Evolutionary conservation across 106 monocot species (phyloP).

Genomic region (Chionographis japonica): DNA sequence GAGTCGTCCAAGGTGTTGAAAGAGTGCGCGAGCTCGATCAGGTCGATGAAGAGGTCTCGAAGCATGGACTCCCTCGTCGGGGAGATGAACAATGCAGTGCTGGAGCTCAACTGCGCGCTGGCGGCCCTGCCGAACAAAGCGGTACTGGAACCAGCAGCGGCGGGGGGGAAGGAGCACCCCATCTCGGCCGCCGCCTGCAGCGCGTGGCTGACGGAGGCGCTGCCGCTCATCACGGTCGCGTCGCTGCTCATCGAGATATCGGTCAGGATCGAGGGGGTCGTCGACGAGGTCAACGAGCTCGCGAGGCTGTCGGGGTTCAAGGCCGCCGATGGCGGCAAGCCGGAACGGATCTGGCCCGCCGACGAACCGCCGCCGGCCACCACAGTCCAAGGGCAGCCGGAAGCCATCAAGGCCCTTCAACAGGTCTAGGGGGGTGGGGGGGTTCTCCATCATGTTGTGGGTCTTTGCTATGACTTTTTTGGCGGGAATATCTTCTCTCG

Average conservation of each 20-base stretch:
- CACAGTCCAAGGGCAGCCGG: too few relatives aligned
- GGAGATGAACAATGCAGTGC: slow-evolving; percentile 38
- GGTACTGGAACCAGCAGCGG: too few relatives aligned
- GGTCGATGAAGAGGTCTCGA: slow-evolving; percentile 30
- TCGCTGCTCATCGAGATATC: slow-evolving; percentile 18
- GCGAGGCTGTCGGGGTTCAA: slow-evolving; percentile 14
- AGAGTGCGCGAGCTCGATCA: slow-evolving; percentile 36
- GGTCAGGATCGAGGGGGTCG: slow-evolving; percentile 14
- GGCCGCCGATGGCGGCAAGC: background rate
- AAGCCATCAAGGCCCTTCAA: too few relatives aligned
- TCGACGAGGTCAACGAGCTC: slow-evolving; percentile 2
- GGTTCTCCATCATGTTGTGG: too few relatives aligned
- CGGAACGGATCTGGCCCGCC: too few relatives aligned
- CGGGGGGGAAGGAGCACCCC: background rate
- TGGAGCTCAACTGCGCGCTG: slow-evolving; percentile 32
- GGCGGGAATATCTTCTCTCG: too few relatives aligned
- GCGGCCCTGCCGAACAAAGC: slow-evolving; percentile 9
- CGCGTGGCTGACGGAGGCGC: background rate
- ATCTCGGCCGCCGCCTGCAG: background rate
- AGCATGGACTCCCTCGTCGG: slow-evolving; percentile 21
- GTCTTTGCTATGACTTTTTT: too few relatives aligned
- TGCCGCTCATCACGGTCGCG: slow-evolving; percentile 9
- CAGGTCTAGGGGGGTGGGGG: too few relatives aligned
- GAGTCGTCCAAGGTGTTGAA: slow-evolving; percentile 33
- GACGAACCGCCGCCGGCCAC: too few relatives aligned